Evolutionary conservation across 495 filamentous ascomycete genomes (phyloP).

Genomic region (Penicillium cinerascens): DNA sequence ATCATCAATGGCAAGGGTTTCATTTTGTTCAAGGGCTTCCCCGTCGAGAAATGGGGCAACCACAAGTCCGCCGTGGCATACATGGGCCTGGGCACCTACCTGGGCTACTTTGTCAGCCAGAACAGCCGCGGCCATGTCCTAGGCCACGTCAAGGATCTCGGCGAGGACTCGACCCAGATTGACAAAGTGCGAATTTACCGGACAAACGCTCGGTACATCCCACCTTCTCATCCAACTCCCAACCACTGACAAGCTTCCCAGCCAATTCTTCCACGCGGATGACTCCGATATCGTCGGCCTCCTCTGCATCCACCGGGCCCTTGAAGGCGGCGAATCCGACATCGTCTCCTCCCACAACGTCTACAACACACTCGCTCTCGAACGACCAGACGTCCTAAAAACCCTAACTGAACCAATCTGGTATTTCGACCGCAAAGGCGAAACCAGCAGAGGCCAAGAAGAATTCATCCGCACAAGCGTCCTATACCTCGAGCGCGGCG

Average conservation of each 20-base stretch:
- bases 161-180: slow-evolving; percentile 70
- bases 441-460: slow-evolving; percentile 68
- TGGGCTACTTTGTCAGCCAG: slow-evolving; percentile 79
- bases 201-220: slow-evolving; percentile 67
- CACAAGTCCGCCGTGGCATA: slow-evolving; percentile 76
- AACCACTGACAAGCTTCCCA: not conserved
- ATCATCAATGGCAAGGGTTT: slow-evolving; percentile 80
- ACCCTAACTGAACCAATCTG: slow-evolving; percentile 73
- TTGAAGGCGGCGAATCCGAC: slow-evolving; percentile 82
- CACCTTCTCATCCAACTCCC: not conserved
- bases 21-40: slow-evolving; percentile 76
- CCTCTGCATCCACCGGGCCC: slow-evolving; percentile 73
- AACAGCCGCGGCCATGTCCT: slow-evolving; percentile 78
- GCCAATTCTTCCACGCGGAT: slow-evolving; percentile 76
- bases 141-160: slow-evolving; percentile 82
- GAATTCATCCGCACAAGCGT: slow-evolving; percentile 71
- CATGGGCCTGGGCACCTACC: slow-evolving; percentile 75
- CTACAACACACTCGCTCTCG: slow-evolving; percentile 71
- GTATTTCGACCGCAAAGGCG: slow-evolving; percentile 95
- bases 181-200: slow-evolving; percentile 81
- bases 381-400: slow-evolving; percentile 76
- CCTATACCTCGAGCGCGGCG: slow-evolving; percentile 64
- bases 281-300: slow-evolving; percentile 81
- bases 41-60: slow-evolving; percentile 65
- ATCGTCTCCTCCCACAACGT: slow-evolving; percentile 76